Conservation (phyloP, 441 rosid genomes). For the Erodium texanum region DNA sequence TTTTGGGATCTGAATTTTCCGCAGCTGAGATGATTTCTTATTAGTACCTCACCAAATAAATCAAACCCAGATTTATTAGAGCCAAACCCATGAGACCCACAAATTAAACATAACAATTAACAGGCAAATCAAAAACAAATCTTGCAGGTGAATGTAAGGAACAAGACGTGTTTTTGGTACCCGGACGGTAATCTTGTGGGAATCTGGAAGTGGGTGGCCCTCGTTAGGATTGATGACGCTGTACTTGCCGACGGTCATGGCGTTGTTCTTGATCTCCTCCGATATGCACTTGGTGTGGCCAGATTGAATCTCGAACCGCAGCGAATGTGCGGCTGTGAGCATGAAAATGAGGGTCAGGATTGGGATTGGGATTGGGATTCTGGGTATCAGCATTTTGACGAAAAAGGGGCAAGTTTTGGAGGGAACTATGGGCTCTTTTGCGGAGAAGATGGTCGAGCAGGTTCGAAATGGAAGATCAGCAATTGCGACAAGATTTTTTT, state of each 20-base stretch:
- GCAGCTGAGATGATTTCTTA: neutral
- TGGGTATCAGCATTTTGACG: neutral
- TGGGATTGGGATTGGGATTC: neutral
- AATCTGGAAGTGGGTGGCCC: constrained; percentile 39
- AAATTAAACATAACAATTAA: neutral
- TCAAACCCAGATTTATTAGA: neutral
- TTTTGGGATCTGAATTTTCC: neutral
- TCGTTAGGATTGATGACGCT: constrained; percentile 43
- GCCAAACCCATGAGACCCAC: neutral
- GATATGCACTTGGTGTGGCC: constrained; percentile 69
- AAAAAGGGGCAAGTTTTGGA: neutral
- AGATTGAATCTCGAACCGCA: constrained; percentile 62
- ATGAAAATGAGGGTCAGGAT: neutral
- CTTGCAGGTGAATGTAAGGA: no score
- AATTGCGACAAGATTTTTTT: neutral
- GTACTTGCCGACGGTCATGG: constrained; percentile 65
- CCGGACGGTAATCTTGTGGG: constrained; percentile 50
- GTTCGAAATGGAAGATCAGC: neutral
- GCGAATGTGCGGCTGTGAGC: constrained; percentile 27
- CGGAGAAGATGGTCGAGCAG: no score
- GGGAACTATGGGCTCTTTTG: neutral
- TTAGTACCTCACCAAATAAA: neutral
- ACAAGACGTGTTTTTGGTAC: constrained; percentile 22
- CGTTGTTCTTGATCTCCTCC: constrained; percentile 57
- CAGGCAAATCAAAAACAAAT: neutral